Percentiles rank a stretch among this genome's conserved stretches.
Conservation (phyloP, 768 basidiomycete species). For the Floccularia luteovirens region DNA sequence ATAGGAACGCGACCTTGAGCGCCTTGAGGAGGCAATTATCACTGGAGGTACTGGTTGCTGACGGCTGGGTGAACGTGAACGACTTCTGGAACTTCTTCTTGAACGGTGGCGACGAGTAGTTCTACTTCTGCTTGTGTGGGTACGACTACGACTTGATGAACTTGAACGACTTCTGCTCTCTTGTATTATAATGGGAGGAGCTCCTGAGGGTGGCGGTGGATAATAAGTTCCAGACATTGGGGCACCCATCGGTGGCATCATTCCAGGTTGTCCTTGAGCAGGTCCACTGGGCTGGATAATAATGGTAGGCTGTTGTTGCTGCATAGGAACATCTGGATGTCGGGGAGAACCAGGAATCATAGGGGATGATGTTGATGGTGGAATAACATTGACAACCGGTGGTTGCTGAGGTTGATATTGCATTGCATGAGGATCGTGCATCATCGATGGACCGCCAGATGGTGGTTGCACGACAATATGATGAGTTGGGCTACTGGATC, state of each 20-base stretch:
- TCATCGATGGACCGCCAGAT: conserved; percentile 6
- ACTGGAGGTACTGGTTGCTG: conserved; percentile 1
- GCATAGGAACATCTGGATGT: conserved; percentile 15
- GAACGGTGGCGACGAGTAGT: conserved; percentile 4
- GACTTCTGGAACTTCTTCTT: too few relatives aligned
- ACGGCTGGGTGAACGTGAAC: conserved; percentile 6
- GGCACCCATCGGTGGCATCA: conserved; percentile 1
- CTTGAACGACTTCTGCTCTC: too few relatives aligned
- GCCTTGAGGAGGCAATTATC: too few relatives aligned
- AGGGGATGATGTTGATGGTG: conserved; percentile 9
- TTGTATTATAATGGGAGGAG: conserved; percentile 8
- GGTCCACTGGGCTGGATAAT: conserved; percentile 18
- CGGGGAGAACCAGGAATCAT: conserved; percentile 16
- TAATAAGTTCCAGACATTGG: too few relatives aligned
- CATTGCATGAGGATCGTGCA: conserved; percentile 8
- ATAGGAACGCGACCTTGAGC: too few relatives aligned
- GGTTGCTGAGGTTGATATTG: neutral
- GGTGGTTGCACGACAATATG: neutral
- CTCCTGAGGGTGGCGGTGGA: conserved; percentile 3
- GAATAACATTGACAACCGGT: conserved; percentile 9
- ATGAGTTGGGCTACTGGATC: neutral
- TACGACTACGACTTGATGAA: conserved; percentile 1
- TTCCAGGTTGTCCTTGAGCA: conserved; percentile 3
- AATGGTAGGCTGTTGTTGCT: conserved; percentile 16
- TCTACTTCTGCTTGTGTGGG: conserved; percentile 1